Evolutionary conservation across 495 filamentous ascomycete species (phyloP), one percentile per base, ranked within the genome.

Genomic region (Xylaria cubensis): DNA sequence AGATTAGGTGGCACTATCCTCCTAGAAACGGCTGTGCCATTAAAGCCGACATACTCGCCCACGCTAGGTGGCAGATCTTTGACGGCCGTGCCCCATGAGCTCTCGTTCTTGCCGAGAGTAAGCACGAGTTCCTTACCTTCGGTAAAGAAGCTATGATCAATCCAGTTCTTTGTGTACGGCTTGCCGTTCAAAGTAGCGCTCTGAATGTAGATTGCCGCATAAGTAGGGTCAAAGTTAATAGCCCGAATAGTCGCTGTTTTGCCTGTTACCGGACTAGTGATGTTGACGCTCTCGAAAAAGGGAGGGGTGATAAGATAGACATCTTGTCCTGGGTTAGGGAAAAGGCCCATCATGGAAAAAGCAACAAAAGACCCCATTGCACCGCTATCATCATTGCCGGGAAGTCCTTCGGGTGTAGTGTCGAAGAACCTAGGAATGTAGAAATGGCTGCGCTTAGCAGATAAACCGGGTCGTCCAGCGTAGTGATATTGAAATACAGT

Each of bases 401-500:
- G 91, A 12, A 93, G 86, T 17, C 91, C 91, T 32, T 79, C 79
- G 2, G 85, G 78, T 0, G 90, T 88, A 0, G 89, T 86, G 55
- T 88, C 84, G 79, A 92, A 93, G 75, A 83, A 88, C 0, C 86
- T 84, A 0, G 91, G 90, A 65, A 94, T 92, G 76, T 92, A 93
- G 74, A 77, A 85, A 73, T 92, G 91, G 8, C 83, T 83, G 39
- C 88, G 88, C 50, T 86, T 80, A 0, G 91, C 84, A 0, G 90
- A 92, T 4, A 92, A 82, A 1, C 80, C 90, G 0, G 91, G 92
- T 0, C 91, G 84, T 8, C 90, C 91, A 0, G 88, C 86, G 74
- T 93, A 93, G 78, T 93, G 91, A 70, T 90, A 93, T 76, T 92
- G 90, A 74, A 86, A 93, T 0, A 92, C 86, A 0, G 89, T 89